Evolutionary conservation across 2,329 filamentous ascomycete species (phyloP), one percentile per base, ranked within the genome.

Genomic region (Phyllosticta paracitricarpa): DNA sequence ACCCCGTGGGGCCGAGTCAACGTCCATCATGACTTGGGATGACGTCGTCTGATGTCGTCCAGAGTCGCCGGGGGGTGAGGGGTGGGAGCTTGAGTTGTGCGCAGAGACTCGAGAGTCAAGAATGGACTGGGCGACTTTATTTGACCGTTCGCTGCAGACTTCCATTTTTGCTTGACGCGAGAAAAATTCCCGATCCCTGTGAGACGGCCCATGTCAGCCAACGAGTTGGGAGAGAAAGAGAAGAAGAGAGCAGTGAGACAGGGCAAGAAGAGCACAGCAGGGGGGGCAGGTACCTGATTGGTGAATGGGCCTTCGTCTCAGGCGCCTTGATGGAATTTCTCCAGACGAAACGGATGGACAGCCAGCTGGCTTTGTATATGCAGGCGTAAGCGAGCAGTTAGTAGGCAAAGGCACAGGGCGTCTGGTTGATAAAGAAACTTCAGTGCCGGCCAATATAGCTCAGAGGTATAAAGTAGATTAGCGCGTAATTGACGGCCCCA

Each of bases 151-250:
- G 68, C 71, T 74, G 71, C 67, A 69, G 68, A 76, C 64, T 61
- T 73, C 66, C 64, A 76, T 72, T 63, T 68, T 68, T 58, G 70
- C 69, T 68, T 57, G 70, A 64, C n/a, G 76, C 62, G 75, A 75
- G 66, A 74, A 75, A 59, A 76, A 70, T 51, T 75, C 70, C 57
- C 73, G 70, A 60, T 65, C 67, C 55, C 74, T 58, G 55, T 60
- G 56, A 59, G 62, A 62, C 62, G 57, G 63, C 63, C 64, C 54
- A 62, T 63, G 63, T 57, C 53, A 62, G 57, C 58, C 54, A 54
- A 33, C 35, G 35, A 48, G 26, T 53, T 56, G 51, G 52, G 60
- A 58, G 53, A 28, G 26, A 8, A 28, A 28, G 26, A 28, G 4
- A 30, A 30, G 28, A 30, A 30, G 28, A 57, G 60, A 54, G 51